Conservation (phyloP, 176 grass and related monocot genomes). For the Poa pratensis region DNA sequence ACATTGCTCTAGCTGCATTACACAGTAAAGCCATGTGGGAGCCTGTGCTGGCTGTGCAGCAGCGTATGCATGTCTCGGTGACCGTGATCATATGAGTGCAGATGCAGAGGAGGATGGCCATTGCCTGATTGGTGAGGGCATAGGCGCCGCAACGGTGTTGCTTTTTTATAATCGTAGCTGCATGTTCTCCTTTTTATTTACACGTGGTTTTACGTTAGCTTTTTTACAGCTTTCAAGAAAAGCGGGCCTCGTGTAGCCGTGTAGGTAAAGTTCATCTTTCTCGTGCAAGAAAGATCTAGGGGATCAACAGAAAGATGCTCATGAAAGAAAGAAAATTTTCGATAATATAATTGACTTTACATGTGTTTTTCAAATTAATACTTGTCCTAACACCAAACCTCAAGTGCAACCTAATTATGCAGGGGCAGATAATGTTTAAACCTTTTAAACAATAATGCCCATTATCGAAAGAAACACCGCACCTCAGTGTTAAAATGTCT, state of each 20-base stretch:
- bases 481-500: too few relatives aligned
- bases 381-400: too few relatives aligned
- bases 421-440: too few relatives aligned
- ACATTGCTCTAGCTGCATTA: background rate
- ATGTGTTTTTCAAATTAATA: too few relatives aligned
- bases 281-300: background rate
- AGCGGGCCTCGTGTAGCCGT: background rate
- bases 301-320: background rate
- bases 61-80: background rate
- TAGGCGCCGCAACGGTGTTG: background rate
- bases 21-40: background rate
- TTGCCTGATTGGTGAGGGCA: background rate
- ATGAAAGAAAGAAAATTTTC: background rate
- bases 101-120: background rate
- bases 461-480: too few relatives aligned
- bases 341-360: too few relatives aligned
- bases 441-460: too few relatives aligned
- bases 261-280: background rate
- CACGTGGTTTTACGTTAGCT: background rate
- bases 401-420: too few relatives aligned
- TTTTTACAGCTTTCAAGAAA: background rate
- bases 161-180: background rate
- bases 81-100: background rate
- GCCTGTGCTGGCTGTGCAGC: background rate
- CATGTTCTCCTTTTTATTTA: background rate